Evolutionary conservation across 768 basidiomycete genomes (phyloP).

Genomic region (Phallus indusiatus): DNA sequence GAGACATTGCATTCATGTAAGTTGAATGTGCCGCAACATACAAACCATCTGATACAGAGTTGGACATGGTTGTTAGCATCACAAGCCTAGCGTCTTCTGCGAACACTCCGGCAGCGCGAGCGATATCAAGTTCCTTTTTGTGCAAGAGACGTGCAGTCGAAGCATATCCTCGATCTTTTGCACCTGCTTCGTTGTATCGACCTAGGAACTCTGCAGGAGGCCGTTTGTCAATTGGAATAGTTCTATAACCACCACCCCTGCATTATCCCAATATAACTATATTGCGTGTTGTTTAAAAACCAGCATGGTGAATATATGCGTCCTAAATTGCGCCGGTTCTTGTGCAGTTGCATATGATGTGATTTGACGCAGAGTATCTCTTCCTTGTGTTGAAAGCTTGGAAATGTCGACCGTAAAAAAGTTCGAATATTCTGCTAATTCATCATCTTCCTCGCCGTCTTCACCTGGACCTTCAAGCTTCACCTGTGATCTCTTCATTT

Average conservation of each 20-base stretch:
- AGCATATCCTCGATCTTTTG: constrained; percentile 19
- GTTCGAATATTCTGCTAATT: not conserved
- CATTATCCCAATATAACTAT: constrained; percentile 25
- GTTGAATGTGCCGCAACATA: not conserved
- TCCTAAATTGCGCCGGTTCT: constrained; percentile 21
- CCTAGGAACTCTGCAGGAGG: constrained; percentile 20
- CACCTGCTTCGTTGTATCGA: constrained; percentile 16
- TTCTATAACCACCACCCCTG: constrained; percentile 22
- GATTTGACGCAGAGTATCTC: constrained; percentile 17
- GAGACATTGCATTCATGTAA: not conserved
- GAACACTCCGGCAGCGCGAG: not conserved
- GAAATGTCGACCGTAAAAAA: not conserved
- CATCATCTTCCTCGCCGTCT: not conserved
- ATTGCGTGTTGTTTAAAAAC: constrained; percentile 20
- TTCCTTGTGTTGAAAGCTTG: not conserved
- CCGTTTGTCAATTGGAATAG: constrained; percentile 18
- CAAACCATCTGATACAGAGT: not conserved
- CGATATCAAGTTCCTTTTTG: not conserved
- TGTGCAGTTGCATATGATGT: constrained; percentile 15
- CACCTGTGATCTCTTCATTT: not conserved
- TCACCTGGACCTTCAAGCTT: not conserved
- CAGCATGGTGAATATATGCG: constrained; percentile 19
- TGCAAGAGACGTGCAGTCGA: not conserved
- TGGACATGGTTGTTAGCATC: not conserved
- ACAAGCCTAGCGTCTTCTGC: not conserved